Percentiles rank a stretch among this genome's conserved stretches.
Conservation (phyloP, 1,284 basidiomycete genomes). For the Cerrena zonata region DNA sequence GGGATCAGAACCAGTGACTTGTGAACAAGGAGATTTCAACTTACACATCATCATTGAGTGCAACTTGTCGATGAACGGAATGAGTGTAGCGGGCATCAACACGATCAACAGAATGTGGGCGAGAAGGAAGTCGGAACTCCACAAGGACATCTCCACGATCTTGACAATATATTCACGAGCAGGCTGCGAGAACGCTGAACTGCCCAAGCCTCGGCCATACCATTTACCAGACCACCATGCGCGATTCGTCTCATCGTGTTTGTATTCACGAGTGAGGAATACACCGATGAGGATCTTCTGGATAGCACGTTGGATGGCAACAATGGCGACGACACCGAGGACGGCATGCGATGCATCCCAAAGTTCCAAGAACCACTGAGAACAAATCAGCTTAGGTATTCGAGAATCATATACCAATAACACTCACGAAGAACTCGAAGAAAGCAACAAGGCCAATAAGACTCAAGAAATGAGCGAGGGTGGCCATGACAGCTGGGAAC, state of each 20-base stretch:
- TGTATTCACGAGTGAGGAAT: conserved; percentile 90
- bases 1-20: conserved; percentile 10
- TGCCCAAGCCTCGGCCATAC: conserved; percentile 87
- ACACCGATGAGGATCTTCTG: conserved; percentile 91
- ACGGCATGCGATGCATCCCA: conserved; percentile 96
- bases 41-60: conserved; percentile 88
- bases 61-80: conserved; percentile 81
- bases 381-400: conserved; percentile 15
- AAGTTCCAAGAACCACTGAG: conserved; percentile 90
- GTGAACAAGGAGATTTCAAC: conserved; percentile 22
- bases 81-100: conserved; percentile 76
- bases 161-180: conserved; percentile 95
- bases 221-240: conserved; percentile 99
- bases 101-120: conserved; percentile 81
- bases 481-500: conserved; percentile 89
- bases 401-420: not conserved
- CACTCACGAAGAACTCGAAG: conserved; percentile 89
- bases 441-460: conserved; percentile 81
- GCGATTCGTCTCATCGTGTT: conserved; percentile 93
- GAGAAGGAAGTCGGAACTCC: conserved; percentile 85
- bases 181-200: conserved; percentile 85
- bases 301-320: conserved; percentile 84
- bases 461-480: conserved; percentile 74
- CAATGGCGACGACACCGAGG: conserved; percentile 78
- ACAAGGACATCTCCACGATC: conserved; percentile 92